Base-by-base conservation (phyloP, 1,284 basidiomycete genomes). In the Ceratobasidium sp. region DNA sequence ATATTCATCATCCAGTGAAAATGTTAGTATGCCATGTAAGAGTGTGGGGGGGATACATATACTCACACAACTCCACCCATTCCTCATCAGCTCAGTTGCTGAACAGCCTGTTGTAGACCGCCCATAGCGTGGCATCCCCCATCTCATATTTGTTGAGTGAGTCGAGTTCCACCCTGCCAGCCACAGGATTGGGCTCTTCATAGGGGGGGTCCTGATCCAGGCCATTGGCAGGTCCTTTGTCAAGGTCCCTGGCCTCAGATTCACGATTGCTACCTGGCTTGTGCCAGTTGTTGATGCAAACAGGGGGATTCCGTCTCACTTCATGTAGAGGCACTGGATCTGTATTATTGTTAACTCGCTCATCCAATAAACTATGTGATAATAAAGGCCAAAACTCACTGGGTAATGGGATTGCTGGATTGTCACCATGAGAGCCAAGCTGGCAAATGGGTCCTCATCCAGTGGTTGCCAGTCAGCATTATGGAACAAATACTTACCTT, bases 11-110 rank as follows among this genome's bases (percentile, higher is more conserved):
- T 49, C 48, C 13, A 49, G 22, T 49, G 48, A 8, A 37, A 22
- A 63, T 43, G 41, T 24, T 22, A 63, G 41, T n/a, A 29, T 1
- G 22, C 24, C 3, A 9, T 11, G 13, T 19, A 29, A 5, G 37
- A 6, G 37, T 39, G 8, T 14, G 7, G 24, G 11, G 24, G 6
- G 61, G 7, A 62, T 31, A 3, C 24, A 27, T 46, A 41, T 4
- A 46, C 61, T 24, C 13, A 63, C 61, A 63, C 24, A 63, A 31
- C 22, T 63, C 39, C 9, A 27, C 16, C 41, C 41, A 63, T 63
- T 63, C 37, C 27, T 27, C 61, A 1, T 63, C 41, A 29, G 34
- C 61, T 1, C 48, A 22, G 6, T 39, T 22, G 5, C 61, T 37
- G 27, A 41, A 34, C 14, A 3, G 1, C 34, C 16, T 24, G n/a